phyloP scores from a whole-genome alignment of 768 basidiomycete genomes.

The Chiua virens region DNA sequence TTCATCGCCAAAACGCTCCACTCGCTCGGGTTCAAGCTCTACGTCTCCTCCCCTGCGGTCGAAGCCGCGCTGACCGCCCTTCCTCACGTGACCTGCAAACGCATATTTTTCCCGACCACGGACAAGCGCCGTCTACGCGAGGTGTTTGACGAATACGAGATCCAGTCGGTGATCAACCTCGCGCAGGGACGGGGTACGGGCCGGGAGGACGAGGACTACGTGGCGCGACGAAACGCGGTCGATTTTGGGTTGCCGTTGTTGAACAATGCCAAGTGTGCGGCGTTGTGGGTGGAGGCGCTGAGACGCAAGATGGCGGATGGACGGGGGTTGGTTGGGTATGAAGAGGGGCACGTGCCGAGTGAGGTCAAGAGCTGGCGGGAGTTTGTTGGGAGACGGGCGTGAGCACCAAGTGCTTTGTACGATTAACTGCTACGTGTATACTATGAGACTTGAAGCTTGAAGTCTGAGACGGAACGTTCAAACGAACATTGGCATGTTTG shows the following conservation, averaged over 20 bases:
- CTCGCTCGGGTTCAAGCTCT: slow-evolving; percentile 93
- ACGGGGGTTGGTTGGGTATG: slow-evolving; percentile 63
- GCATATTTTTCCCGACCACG: slow-evolving; percentile 93
- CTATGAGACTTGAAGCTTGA: too few species aligned
- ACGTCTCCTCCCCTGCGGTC: slow-evolving; percentile 77
- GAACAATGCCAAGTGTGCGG: slow-evolving; percentile 87
- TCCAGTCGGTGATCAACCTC: slow-evolving; percentile 93
- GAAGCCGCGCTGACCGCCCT: slow-evolving; percentile 80
- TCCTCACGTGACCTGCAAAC: slow-evolving; percentile 76
- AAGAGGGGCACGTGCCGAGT: slow-evolving; percentile 83
- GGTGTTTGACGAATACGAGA: slow-evolving; percentile 92
- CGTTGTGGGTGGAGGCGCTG: slow-evolving; percentile 88
- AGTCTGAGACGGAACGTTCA: too few species aligned
- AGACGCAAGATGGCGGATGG: slow-evolving; percentile 79
- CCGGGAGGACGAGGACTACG: slow-evolving; percentile 91
- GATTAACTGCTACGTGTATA: too few species aligned
- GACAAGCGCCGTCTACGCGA: slow-evolving; percentile 95
- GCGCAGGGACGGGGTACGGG: slow-evolving; percentile 74
- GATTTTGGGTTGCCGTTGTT: slow-evolving; percentile 93
- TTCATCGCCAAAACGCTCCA: slow-evolving; percentile 76
- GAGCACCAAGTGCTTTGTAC: not conserved
- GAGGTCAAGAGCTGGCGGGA: slow-evolving; percentile 94
- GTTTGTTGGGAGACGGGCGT: slow-evolving; percentile 76
- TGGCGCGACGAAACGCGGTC: slow-evolving; percentile 93
- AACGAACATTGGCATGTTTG: too few species aligned